A percentile compares a stretch with the other conserved stretches of the same genome.
These are phyloP conservation scores for Sideroxylon spinosum DNA, from an alignment of 179 eudicot genomes.

Conservation along the genomic window DNA sequence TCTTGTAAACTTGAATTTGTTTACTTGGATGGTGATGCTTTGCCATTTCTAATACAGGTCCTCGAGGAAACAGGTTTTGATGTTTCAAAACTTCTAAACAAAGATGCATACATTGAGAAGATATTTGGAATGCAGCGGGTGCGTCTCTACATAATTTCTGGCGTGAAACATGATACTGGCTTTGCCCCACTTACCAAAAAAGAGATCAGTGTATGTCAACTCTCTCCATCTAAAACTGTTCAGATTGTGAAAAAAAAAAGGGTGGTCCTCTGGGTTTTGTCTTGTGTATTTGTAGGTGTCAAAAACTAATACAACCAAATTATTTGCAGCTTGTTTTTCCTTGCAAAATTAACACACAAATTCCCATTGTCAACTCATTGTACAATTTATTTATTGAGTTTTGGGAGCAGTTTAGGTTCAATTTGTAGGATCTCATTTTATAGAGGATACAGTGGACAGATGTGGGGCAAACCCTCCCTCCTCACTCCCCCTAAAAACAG, in stretches of 20 bases:
- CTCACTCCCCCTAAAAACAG: no score
- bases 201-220: slow-evolving; percentile 81
- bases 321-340: no score
- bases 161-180: slow-evolving; percentile 72
- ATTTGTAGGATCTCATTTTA: no score
- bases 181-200: slow-evolving; percentile 96
- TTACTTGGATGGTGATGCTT: no score
- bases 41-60: slow-evolving; percentile 44
- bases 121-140: slow-evolving; percentile 96
- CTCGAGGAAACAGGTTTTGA: slow-evolving; percentile 98
- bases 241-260: neutral
- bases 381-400: no score
- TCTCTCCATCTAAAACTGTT: slow-evolving; percentile 1
- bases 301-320: no score
- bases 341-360: no score
- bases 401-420: no score
- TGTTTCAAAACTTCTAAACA: slow-evolving; percentile 72
- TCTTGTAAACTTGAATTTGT: no score
- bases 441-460: no score
- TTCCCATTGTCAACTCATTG: no score
- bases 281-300: neutral
- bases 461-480: no score
- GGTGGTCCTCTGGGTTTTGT: neutral
- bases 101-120: slow-evolving; percentile 80
- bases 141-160: slow-evolving; percentile 87